Conservation (phyloP, 306 rosid genomes). For the Lathyrus sativus region DNA sequence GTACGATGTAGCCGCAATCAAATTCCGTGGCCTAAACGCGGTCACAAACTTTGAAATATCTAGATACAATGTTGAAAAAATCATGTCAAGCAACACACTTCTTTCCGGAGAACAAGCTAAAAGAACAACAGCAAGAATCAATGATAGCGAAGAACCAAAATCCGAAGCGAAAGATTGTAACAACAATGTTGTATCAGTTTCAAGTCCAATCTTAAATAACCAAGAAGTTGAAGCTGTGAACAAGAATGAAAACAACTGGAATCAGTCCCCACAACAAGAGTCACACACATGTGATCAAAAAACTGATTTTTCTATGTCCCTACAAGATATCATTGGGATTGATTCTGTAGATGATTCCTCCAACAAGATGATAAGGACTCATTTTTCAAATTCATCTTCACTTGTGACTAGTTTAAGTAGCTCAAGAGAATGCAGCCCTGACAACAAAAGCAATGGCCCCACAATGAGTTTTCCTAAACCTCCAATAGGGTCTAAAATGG, state of each 20-base stretch:
- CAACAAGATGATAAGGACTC: conserved; percentile 50
- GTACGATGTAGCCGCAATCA: conserved; percentile 88
- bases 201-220: conserved; percentile 25
- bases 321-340: conserved; percentile 64
- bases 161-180: conserved; percentile 41
- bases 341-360: conserved; percentile 52
- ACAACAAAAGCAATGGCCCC: conserved; percentile 47
- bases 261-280: conserved; percentile 47
- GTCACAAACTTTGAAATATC: conserved; percentile 83
- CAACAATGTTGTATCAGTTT: conserved; percentile 2
- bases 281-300: conserved; percentile 43
- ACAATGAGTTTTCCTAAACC: conserved; percentile 53
- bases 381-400: conserved; percentile 69
- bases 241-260: conserved; percentile 39
- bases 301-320: conserved; percentile 49
- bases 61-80: conserved; percentile 78
- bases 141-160: conserved; percentile 43
- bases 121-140: conserved; percentile 51
- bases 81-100: conserved; percentile 76
- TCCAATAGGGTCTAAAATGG: conserved; percentile 49
- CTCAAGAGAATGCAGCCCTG: conserved; percentile 83
- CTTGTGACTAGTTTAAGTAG: conserved; percentile 72
- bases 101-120: conserved; percentile 73
- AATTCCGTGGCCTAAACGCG: conserved; percentile 81
- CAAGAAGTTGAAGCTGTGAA: conserved; percentile 36